phyloP scores from a whole-genome alignment of 1,139 yeast genomes.

The Entelexis paramagnoliae region DNA sequence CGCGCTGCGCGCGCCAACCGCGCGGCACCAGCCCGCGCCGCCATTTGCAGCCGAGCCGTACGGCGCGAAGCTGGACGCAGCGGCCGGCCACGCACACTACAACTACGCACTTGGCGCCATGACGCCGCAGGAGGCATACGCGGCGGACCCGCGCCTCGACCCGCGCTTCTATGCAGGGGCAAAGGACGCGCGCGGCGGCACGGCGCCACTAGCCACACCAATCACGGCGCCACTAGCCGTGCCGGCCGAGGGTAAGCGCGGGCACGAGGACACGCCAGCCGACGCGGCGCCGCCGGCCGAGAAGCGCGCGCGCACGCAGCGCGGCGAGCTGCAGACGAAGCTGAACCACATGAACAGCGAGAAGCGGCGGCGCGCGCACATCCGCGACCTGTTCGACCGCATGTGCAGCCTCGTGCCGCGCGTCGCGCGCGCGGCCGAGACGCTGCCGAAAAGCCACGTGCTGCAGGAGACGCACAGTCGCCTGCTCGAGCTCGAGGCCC shows the following conservation, averaged over 20 bases:
- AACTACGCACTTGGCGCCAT: neutral
- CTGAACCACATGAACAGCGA: conserved; percentile 65
- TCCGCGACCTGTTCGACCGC: conserved; percentile 41
- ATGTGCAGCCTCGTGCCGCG: conserved; percentile 34
- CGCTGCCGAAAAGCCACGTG: conserved; percentile 35
- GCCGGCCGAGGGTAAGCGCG: conserved; percentile 13
- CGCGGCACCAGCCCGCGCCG: neutral
- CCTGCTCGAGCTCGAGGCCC: conserved; percentile 27
- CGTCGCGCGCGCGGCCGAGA: conserved; percentile 28
- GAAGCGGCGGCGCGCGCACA: conserved; percentile 60
- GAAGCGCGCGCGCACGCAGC: conserved; percentile 1
- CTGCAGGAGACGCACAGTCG: conserved; percentile 32
- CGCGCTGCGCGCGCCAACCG: no score
- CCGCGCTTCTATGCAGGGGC: neutral
- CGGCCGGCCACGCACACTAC: neutral
- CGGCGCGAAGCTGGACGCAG: neutral
- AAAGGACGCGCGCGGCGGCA: neutral
- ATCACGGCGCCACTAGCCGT: no score
- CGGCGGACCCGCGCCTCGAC: neutral
- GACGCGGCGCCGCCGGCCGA: neutral
- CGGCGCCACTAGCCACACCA: no score
- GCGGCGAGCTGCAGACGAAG: conserved; percentile 30
- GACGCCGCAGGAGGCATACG: neutral
- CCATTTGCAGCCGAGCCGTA: neutral
- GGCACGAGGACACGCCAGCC: conserved; percentile 17